phyloP scores from a whole-genome alignment of 2,329 filamentous ascomycete genomes.

The Exophiala sideris region DNA sequence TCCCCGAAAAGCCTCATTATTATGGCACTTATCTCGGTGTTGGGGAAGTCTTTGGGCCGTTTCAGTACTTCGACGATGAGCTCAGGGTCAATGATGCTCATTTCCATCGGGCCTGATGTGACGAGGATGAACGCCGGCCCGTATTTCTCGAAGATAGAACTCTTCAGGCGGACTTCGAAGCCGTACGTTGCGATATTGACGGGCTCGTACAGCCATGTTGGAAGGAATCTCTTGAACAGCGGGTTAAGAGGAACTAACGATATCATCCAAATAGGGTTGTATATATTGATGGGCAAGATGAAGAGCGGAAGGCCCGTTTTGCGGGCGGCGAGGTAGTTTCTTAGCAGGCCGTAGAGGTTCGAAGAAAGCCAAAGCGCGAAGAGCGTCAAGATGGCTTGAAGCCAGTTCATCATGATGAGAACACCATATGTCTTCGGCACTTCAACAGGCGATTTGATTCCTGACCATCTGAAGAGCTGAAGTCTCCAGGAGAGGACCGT shows the following conservation, averaged over 20 bases:
- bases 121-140: slow-evolving; percentile 35
- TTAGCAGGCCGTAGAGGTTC: slow-evolving; percentile 13
- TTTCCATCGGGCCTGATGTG: slow-evolving; percentile 28
- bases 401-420: slow-evolving; percentile 7
- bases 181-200: slow-evolving; percentile 32
- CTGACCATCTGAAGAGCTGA: too few relatives aligned
- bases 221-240: slow-evolving; percentile 29
- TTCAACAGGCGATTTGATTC: too few relatives aligned
- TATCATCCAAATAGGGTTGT: slow-evolving; percentile 32
- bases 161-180: slow-evolving; percentile 35
- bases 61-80: slow-evolving; percentile 33
- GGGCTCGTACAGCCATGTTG: slow-evolving; percentile 27
- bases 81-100: slow-evolving; percentile 33
- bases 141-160: slow-evolving; percentile 29
- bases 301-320: slow-evolving; percentile 30
- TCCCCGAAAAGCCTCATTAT: slow-evolving; percentile 36
- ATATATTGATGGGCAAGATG: slow-evolving; percentile 26
- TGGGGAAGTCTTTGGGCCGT: slow-evolving; percentile 37
- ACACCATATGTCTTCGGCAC: neutral
- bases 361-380: slow-evolving; percentile 7
- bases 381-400: neutral
- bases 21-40: slow-evolving; percentile 28
- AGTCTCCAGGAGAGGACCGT: too few relatives aligned
- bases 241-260: slow-evolving; percentile 27
- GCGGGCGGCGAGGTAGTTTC: slow-evolving; percentile 30